These are phyloP conservation scores for Annona cherimola DNA, from an alignment of 164 flowering plant species.

Conservation along the genomic window DNA sequence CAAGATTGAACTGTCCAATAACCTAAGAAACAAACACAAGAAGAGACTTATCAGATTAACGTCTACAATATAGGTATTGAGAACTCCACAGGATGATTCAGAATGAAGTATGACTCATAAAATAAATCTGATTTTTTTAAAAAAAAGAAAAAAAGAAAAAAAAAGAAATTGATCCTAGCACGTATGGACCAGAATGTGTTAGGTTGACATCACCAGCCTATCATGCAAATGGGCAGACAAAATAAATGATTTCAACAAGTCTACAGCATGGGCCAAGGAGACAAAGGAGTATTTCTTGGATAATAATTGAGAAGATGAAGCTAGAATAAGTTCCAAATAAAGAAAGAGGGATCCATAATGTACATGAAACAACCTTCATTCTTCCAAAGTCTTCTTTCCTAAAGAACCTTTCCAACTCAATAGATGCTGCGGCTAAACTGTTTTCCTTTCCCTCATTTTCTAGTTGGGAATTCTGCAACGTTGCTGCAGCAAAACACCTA, in stretches of 20 bases:
- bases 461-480: slow-evolving; percentile 64
- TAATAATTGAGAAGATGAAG: neutral
- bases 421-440: slow-evolving; percentile 82
- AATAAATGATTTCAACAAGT: neutral
- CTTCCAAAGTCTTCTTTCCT: slow-evolving; percentile 71
- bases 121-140: neutral
- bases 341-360: neutral
- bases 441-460: slow-evolving; percentile 61
- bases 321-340: neutral
- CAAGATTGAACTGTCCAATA: slow-evolving; percentile 96
- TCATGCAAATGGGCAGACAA: neutral
- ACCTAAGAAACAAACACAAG: slow-evolving; percentile 40
- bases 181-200: neutral
- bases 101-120: neutral
- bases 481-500: slow-evolving; percentile 78
- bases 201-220: no score
- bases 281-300: neutral
- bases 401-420: slow-evolving; percentile 81
- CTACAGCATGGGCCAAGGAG: neutral
- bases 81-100: neutral
- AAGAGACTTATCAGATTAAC: slow-evolving; percentile 5
- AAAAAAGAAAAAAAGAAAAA: no score
- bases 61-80: neutral
- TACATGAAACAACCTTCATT: slow-evolving; percentile 65
- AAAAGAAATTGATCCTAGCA: neutral